Base-by-base conservation (phyloP, 2,329 filamentous ascomycete genomes). In the Neoarthrinium moseri region DNA sequence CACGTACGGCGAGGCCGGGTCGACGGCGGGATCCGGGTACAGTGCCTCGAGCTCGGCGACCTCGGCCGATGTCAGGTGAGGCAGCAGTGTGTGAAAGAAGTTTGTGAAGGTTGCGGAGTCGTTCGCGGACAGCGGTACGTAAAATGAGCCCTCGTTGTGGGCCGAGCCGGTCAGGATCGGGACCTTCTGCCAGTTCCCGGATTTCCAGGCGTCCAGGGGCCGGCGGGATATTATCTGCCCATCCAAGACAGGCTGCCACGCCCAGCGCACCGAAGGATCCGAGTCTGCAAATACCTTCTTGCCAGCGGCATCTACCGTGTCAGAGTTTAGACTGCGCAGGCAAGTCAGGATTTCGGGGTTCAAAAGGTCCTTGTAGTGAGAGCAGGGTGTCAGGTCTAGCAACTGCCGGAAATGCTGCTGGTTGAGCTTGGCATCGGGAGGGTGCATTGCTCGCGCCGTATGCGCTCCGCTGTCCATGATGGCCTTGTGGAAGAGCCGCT, bases 401-500 rank as follows among this genome's bases (percentile, higher is more conserved):
- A 64, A 51, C 32, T 64, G 56, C 8, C 56, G 47, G 29, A 64
- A 63, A 12, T 64, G 62, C 23, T 53, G 54, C 1, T 51, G 49
- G 35, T 63, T 60, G 15, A 63, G 59, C 0, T 49, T 47, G 6
- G 62, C 52, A 5, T 36, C 17, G 4, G 60, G 57, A 0, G 54
- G 53, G 20, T 64, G 60, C 5, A 64, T 44, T 3, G 57, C 58
- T 4, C 61, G 51, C 2, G 61, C 59, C 1, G 61, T 64, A 29
- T 63, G 60, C 1, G 54, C 59, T 4, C 62, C 62, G 5, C 57
- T 61, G 24, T 64, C 61, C 54, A 64, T 56, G 37, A 64, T 60
- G 5, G 59, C 61, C 39, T 61, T 64, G 38, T 63, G 60, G 22
- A 61, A 64, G 15, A 64, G 55, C 18, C 51, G 52, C 35, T 57